Evolutionary conservation across 306 rosid species (phyloP), one percentile per base, ranked within the genome.

Genomic region (Trichosanthes truncata): DNA sequence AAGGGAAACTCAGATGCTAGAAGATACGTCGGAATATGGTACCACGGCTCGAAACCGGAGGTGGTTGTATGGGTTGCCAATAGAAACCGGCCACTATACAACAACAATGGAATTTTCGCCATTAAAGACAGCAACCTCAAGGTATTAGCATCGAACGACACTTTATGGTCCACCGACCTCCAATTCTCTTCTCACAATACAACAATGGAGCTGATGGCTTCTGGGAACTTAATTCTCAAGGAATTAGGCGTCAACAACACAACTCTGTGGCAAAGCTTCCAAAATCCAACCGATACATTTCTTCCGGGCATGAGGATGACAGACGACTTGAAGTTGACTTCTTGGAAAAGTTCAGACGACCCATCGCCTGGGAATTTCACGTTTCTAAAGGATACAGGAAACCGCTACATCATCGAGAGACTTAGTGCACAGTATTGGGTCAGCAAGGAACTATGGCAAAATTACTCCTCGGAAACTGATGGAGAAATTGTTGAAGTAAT

Each of bases 301-400:
- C 92, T 93, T 80, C 93, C 97, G 0, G 96, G 93, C 40, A 91
- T 93, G 96, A 88, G 82, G 84, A 83, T 90, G 89, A 82, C 80
- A 23, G 88, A 81, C 45, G 57, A 23, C 0, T 45, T 72, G 33
- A 29, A 29, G 72, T 59, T 89, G 81, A 86, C 78, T 66, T 89
- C 83, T 5, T 87, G 90, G 90, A 79, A 5, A 81, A 5, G 4
- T 9, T 1, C 7, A 3, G 20, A 1, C 7, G 79, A 89, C 25
- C 87, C 93, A 0, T 75, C 57, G 10, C 5, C 0, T 0, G 87
- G 91, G 45, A 21, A 36, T 26, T 87, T 77, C 81, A 83, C 77
- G 9, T 83, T 86, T 33, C 46, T 12, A 76, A 25, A n/a, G 43
- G 46, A 21, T n/a, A 9, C 4, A 46, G 68, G 0, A 0, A 33